phyloP scores from a whole-genome alignment of 495 filamentous ascomycete species.

The Penicillium malachiteum region DNA sequence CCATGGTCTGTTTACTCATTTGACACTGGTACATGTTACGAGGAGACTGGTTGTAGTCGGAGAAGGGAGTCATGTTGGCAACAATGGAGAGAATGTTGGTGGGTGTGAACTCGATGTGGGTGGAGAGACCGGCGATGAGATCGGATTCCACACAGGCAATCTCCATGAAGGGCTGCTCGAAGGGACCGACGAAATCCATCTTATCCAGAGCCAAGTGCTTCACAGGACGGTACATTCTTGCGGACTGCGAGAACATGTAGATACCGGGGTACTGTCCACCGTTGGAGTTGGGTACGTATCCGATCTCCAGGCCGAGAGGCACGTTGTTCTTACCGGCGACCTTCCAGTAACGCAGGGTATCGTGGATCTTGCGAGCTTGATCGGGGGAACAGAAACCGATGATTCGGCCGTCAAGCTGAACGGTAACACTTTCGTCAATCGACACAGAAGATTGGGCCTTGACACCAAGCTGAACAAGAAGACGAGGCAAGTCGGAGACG shows the following conservation, averaged over 20 bases:
- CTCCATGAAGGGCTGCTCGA: constrained; percentile 98
- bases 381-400: constrained; percentile 86
- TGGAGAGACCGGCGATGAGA: constrained; percentile 79
- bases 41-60: constrained; percentile 97
- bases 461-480: constrained; percentile 77
- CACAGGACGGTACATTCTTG: constrained; percentile 87
- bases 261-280: constrained; percentile 94
- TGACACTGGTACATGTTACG: constrained; percentile 99
- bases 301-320: constrained; percentile 85
- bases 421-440: constrained; percentile 73
- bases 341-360: constrained; percentile 90
- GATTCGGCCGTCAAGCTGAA: constrained; percentile 87
- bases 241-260: constrained; percentile 83
- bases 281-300: constrained; percentile 79
- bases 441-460: constrained; percentile 68
- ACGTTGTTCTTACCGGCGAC: constrained; percentile 84
- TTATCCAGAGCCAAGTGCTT: constrained; percentile 85
- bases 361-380: constrained; percentile 73
- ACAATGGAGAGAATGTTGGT: constrained; percentile 97
- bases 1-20: constrained; percentile 99
- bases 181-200: constrained; percentile 83
- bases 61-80: constrained; percentile 98
- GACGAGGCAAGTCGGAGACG: constrained; percentile 65
- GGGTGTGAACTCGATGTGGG: constrained; percentile 91
- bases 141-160: constrained; percentile 86